Conservation (phyloP, 495 filamentous ascomycete species). For the Daldinia vernicosa region DNA sequence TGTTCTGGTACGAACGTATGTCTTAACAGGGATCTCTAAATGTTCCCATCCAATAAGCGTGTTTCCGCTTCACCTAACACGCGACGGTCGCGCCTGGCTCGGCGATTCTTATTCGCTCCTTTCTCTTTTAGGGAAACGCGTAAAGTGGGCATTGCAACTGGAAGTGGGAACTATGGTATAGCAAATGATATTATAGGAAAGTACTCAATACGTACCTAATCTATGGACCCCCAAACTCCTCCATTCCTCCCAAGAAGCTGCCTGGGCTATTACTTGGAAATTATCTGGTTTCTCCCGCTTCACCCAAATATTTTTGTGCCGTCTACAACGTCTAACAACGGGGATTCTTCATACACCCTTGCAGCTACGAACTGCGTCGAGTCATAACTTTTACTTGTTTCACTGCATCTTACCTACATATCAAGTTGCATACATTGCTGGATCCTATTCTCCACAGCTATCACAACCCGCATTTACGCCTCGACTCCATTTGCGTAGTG, state of each 20-base stretch:
- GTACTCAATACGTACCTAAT: conserved; percentile 32
- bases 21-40: conserved; percentile 50
- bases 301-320: conserved; percentile 21
- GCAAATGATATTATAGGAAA: not conserved
- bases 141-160: conserved; percentile 31
- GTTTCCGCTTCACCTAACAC: conserved; percentile 38
- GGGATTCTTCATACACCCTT: conserved; percentile 26
- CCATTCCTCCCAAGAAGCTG: conserved; percentile 4
- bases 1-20: conserved; percentile 23
- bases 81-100: conserved; percentile 28
- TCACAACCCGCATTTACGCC: conserved; percentile 28
- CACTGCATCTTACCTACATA: conserved; percentile 35
- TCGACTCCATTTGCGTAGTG: conserved; percentile 15
- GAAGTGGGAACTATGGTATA: not conserved
- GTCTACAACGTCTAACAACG: too few relatives aligned
- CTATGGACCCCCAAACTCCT: not conserved
- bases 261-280: conserved; percentile 8
- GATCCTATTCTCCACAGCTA: conserved; percentile 28
- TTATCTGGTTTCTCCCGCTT: conserved; percentile 22
- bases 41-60: conserved; percentile 49
- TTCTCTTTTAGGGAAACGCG: conserved; percentile 42
- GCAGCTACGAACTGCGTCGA: conserved; percentile 30
- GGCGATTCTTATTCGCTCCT: conserved; percentile 38
- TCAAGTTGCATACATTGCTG: conserved; percentile 11
- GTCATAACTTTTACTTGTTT: conserved; percentile 38